Percentiles rank a stretch among this genome's conserved stretches.
Conservation (phyloP, 1,139 yeast genomes). For the Scheffersomyces cryptocercus region DNA sequence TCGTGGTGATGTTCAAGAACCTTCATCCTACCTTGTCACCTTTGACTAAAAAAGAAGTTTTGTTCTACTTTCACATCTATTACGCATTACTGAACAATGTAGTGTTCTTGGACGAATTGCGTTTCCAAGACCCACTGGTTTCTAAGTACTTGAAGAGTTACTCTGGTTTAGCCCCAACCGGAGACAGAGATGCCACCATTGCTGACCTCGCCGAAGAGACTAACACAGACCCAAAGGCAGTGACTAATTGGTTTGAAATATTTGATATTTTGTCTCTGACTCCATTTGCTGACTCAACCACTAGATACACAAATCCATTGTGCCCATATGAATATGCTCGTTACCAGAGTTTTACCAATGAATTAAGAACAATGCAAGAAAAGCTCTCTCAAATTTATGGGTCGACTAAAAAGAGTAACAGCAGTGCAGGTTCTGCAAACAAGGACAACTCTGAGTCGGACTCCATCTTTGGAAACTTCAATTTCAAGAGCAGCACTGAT, state of each 20-base stretch:
- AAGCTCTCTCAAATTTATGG: conserved; percentile 5
- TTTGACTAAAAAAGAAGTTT: conserved; percentile 28
- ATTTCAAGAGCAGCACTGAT: conserved; percentile 7
- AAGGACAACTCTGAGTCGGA: conserved; percentile 1
- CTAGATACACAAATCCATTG: conserved; percentile 26
- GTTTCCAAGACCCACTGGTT: conserved; percentile 26
- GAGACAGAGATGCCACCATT: conserved; percentile 5
- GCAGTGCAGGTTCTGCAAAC: neutral
- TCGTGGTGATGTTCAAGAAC: conserved; percentile 22
- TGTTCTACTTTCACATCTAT: conserved; percentile 29
- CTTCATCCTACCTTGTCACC: conserved; percentile 21
- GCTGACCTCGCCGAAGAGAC: conserved; percentile 1
- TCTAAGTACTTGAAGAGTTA: conserved; percentile 23
- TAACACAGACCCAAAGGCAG: conserved; percentile 13
- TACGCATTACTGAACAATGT: conserved; percentile 32
- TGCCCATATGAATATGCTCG: conserved; percentile 33
- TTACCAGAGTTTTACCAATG: conserved; percentile 9
- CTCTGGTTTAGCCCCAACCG: conserved; percentile 9
- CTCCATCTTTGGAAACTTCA: conserved; percentile 8
- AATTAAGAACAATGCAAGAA: conserved; percentile 11
- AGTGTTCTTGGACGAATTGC: conserved; percentile 32
- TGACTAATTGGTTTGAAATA: conserved; percentile 31
- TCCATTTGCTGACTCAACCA: conserved; percentile 28
- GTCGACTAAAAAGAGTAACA: neutral
- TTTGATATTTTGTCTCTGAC: conserved; percentile 31